Conservation (phyloP, 169 alveolate genomes). For the Plasmodium inui region DNA sequence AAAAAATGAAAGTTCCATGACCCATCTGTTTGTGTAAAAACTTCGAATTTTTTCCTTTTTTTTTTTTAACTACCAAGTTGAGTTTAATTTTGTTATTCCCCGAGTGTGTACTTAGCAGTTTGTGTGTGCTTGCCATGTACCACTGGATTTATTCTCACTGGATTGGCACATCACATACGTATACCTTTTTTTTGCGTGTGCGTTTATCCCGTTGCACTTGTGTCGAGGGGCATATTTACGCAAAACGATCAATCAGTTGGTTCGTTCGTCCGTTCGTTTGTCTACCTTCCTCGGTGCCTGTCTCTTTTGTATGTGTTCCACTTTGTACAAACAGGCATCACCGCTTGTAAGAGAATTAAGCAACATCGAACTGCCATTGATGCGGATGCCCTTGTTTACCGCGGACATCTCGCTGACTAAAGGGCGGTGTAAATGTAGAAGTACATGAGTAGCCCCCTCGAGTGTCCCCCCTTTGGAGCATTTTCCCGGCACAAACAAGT, state of each 20-base stretch:
- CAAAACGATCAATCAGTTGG: background rate
- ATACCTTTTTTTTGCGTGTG: background rate
- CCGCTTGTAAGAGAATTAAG: background rate
- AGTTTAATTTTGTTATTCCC: background rate
- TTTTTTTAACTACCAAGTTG: constrained; percentile 20
- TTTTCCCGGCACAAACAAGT: background rate
- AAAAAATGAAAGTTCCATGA: background rate
- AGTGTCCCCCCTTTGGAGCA: background rate
- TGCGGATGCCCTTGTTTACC: background rate
- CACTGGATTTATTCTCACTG: background rate
- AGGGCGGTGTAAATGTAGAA: background rate
- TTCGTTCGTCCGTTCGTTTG: background rate
- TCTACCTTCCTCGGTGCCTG: background rate
- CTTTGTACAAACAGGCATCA: background rate
- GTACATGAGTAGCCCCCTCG: background rate
- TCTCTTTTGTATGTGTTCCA: background rate
- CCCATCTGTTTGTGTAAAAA: background rate
- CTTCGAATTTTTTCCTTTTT: background rate
- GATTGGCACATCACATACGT: background rate
- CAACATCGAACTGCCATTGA: background rate
- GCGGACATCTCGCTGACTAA: background rate
- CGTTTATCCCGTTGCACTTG: background rate
- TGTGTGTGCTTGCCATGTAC: background rate
- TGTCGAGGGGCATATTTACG: background rate
- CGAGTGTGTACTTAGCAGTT: background rate